Conservation (phyloP, 148 eudicot genomes). For the Rhododendron simsii region DNA sequence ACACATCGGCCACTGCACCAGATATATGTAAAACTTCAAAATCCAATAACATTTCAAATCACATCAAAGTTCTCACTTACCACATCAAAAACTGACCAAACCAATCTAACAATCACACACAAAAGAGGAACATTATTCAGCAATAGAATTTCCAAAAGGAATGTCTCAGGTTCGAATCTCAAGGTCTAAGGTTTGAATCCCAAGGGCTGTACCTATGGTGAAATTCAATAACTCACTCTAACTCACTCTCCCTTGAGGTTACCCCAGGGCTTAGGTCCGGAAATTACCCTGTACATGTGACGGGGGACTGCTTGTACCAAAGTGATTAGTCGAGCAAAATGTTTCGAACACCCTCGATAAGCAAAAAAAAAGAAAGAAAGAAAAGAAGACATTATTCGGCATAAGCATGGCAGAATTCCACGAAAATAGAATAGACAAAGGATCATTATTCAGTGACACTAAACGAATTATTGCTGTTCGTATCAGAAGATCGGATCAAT, state of each 20-base stretch:
- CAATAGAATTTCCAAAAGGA: no score
- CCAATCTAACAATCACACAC: not conserved
- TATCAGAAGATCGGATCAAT: conserved; percentile 2
- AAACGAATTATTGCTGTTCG: not conserved
- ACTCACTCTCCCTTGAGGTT: no score
- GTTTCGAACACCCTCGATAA: no score
- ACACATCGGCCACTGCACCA: conserved; percentile 71
- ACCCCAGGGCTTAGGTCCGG: no score
- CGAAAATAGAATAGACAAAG: not conserved
- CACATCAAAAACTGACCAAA: not conserved
- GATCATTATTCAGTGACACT: not conserved
- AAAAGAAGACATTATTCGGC: not conserved
- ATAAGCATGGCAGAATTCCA: not conserved
- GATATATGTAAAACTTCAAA: not conserved
- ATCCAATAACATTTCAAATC: not conserved
- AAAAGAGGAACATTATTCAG: not conserved
- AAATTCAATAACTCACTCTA: no score
- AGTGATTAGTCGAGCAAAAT: no score
- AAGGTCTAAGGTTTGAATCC: no score
- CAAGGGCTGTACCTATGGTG: no score
- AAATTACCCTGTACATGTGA: no score
- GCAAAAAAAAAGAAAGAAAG: no score
- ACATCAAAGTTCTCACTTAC: not conserved
- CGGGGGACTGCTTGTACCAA: no score
- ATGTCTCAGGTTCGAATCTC: no score